Evolutionary conservation across 768 basidiomycete genomes (phyloP), one percentile per base, ranked within the genome.

Genomic region (Boletus fagicola): DNA sequence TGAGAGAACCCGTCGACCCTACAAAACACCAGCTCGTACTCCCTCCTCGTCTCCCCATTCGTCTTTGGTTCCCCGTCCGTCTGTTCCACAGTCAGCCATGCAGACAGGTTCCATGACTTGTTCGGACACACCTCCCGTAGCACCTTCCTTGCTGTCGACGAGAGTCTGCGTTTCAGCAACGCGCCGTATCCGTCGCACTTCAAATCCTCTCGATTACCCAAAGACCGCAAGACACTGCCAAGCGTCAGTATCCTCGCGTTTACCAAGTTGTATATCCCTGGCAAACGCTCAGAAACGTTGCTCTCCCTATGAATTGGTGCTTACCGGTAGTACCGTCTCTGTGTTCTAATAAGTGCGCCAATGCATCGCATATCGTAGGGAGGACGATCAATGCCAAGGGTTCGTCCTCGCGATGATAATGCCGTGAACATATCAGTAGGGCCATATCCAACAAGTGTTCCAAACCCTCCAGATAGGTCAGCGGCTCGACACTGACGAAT

Each of bases 191-290:
- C 51, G 9, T 60, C 61, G 30, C 53, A 42, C 35, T 52, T 35
- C 9, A 54, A 38, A 28, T 47, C 43, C 12, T 64, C 63, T 22
- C 54, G 47, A 20, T 56, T 57, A 12, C 67, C 45, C 26, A 81
- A 48, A 4, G 60, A 61, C 53, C 63, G 69, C 59, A 88, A 61
- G 44, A 75, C 71, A 8, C 68, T 66, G 51, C 66, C 67, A 35
- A 89, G 68, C 30, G 71, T 77, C 18, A 70, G 65, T 2, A 83
- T 80, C 81, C 85, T 86, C 3, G 82, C 81, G 16, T 54, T 63
- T 16, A 16, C 39, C 28, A 36, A 26, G 12, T 35, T 40, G 47
- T 57, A 60, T 15, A 38, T 46, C 11, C 40, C 69, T 71, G 24
- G 31, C 44, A 31, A 49, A 50, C 13, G 6, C 47, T 60, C 33